Base-by-base conservation (phyloP, 2,329 filamentous ascomycete species). In the Aureobasidium mangrovei region DNA sequence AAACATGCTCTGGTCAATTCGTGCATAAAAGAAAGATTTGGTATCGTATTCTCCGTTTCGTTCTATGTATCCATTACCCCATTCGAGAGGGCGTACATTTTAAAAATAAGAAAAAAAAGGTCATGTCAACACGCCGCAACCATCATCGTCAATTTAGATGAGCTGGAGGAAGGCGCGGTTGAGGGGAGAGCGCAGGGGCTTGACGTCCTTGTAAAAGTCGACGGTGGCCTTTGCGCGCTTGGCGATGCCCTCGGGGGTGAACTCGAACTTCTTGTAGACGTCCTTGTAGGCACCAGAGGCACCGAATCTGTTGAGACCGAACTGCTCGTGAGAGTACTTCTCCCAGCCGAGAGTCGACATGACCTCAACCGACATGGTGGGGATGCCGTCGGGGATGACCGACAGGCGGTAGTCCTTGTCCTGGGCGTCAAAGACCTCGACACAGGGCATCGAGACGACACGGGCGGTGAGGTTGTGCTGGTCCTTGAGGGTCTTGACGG, bases 191-290 rank as follows among this genome's bases (percentile, higher is more conserved):
- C 93, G 89, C 68, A 96, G 70, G 46, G 75, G 80, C 76, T 91
- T 91, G 70, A 87, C 82, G 62, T 85, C 87, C 86, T 96, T 97
- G 86, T 90, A 98, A 84, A 96, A 98, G 71, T 97, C 84, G 67
- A 97, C 78, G 60, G 93, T 98, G 64, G 86, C 85, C 60, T 89
- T 73, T 58, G 91, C 93, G 66, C 93, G 90, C 86, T 97, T 96
- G 76, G 88, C 79, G 71, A 98, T 87, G 62, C 93, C 93, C 76
- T 95, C 91, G 53, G 93, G 88, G 47, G 91, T 98, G 80, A 98
- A 97, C 75, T 97, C 93, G 77, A 98, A 98, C 83, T 96, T 97
- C 80, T 88, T 86, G 82, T 98, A 98, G 58, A 98, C 90, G 67
- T 97, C 85, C 85, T 91, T 91, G 81, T 97, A 97, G 63, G 91